Percentiles rank a stretch among this genome's conserved stretches.
Conservation (phyloP, 352 stramenopile species). For the Phytophthora aleatoria region DNA sequence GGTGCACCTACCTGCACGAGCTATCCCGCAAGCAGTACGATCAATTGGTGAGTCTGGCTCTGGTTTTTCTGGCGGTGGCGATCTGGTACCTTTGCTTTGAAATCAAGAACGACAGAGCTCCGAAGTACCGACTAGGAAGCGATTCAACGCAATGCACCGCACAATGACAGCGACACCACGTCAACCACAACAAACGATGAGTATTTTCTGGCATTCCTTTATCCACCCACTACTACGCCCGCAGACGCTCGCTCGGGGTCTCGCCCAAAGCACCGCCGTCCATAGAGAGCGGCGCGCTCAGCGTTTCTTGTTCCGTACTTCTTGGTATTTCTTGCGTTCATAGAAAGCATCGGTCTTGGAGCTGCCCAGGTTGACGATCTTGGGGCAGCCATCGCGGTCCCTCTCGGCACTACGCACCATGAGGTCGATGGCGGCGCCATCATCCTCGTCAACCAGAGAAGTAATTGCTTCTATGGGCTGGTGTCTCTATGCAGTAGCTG, state of each 20-base stretch:
- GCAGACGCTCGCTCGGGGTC: slow-evolving; percentile 12
- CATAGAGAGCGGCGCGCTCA: slow-evolving; percentile 39
- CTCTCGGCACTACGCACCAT: slow-evolving; percentile 60
- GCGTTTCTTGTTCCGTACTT: slow-evolving; percentile 96
- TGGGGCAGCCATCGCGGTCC: slow-evolving; percentile 98
- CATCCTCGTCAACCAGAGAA: no score
- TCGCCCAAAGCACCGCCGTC: not conserved
- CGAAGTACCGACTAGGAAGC: not conserved
- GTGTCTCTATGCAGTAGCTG: no score
- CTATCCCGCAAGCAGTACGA: not conserved
- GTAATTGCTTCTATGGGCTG: no score
- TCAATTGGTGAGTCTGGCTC: not conserved
- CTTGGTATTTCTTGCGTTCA: slow-evolving; percentile 88
- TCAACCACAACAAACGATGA: slow-evolving; percentile 8
- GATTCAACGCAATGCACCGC: no score
- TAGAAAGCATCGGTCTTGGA: slow-evolving; percentile 99
- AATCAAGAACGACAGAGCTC: not conserved
- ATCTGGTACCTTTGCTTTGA: not conserved
- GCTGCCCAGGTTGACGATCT: slow-evolving; percentile 98
- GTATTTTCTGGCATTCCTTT: slow-evolving; percentile 10
- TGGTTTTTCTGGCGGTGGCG: no score
- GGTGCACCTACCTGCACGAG: not conserved
- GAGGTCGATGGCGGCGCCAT: no score
- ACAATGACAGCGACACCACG: no score
- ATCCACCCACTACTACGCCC: slow-evolving; percentile 21